These are phyloP conservation scores for Geranium rotundifolium DNA, from an alignment of 345 rosid species.

Conservation along the genomic window DNA sequence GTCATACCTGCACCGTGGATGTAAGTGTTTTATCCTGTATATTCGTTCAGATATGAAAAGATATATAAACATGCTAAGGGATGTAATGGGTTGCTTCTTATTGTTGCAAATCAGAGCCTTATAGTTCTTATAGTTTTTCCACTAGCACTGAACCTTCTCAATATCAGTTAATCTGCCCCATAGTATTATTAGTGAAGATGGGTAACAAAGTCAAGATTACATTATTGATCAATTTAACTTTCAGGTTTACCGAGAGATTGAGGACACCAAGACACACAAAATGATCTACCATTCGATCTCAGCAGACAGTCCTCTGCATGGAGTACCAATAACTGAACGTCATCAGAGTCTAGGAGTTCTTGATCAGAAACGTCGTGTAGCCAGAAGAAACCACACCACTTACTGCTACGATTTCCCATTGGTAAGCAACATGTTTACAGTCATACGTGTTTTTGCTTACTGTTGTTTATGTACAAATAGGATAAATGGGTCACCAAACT, in stretches of 20 bases:
- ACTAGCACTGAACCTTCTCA: too few relatives aligned
- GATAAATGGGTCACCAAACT: too few relatives aligned
- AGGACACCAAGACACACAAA: constrained; percentile 39
- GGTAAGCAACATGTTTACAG: constrained; percentile 32
- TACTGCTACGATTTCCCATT: constrained; percentile 96
- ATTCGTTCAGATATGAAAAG: too few relatives aligned
- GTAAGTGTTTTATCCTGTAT: constrained; percentile 33
- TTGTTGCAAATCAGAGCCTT: too few relatives aligned
- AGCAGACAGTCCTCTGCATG: constrained; percentile 51
- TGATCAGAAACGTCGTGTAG: constrained; percentile 69
- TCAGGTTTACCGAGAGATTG: constrained; percentile 92
- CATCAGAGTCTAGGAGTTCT: constrained; percentile 68
- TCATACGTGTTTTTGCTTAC: too few relatives aligned
- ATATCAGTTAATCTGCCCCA: too few relatives aligned
- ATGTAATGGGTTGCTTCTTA: too few relatives aligned
- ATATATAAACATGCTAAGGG: too few relatives aligned
- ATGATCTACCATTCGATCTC: constrained; percentile 63
- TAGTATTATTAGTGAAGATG: not conserved
- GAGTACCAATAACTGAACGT: constrained; percentile 43
- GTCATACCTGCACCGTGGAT: constrained; percentile 83
- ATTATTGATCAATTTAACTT: constrained; percentile 9
- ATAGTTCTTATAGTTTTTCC: too few relatives aligned
- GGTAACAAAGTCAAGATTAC: too few relatives aligned
- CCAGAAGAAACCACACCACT: constrained; percentile 78
- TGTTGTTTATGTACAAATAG: too few relatives aligned